Conservation (phyloP, 2,329 filamentous ascomycete species). For the Trichoderma gracile region DNA sequence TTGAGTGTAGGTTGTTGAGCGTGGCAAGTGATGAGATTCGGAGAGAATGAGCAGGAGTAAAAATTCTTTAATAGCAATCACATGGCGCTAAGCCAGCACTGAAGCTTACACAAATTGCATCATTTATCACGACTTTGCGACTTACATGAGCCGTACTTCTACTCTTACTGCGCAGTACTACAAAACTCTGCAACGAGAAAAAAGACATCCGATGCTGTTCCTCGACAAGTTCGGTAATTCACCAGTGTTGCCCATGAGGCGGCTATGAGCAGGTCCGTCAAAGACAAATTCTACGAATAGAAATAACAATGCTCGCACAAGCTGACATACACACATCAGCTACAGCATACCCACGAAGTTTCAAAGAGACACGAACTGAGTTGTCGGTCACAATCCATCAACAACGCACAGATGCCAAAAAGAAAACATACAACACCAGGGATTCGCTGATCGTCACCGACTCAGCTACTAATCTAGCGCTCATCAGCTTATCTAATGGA, state of each 20-base stretch:
- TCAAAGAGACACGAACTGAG: no score
- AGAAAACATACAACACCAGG: constrained; percentile 18
- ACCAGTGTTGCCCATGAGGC: no score
- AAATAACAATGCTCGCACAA: no score
- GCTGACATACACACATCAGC: no score
- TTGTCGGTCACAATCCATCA: no score
- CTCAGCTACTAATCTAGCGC: constrained; percentile 30
- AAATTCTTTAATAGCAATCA: constrained; percentile 10
- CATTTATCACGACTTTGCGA: constrained; percentile 17
- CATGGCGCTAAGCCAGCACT: constrained; percentile 7
- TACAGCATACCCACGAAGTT: no score
- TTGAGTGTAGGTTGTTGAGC: background rate
- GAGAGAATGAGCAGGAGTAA: background rate
- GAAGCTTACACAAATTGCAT: constrained; percentile 8
- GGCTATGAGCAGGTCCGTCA: no score
- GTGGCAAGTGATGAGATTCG: background rate
- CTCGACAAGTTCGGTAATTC: no score
- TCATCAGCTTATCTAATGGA: constrained; percentile 28
- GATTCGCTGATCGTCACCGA: constrained; percentile 25
- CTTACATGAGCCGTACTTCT: background rate
- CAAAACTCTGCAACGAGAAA: background rate
- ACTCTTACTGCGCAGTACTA: no score
- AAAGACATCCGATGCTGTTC: background rate
- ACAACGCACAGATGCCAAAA: background rate
- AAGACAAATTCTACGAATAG: no score